Conservation (phyloP, 2,329 filamentous ascomycete species). For the Xylariaceae sp. region DNA sequence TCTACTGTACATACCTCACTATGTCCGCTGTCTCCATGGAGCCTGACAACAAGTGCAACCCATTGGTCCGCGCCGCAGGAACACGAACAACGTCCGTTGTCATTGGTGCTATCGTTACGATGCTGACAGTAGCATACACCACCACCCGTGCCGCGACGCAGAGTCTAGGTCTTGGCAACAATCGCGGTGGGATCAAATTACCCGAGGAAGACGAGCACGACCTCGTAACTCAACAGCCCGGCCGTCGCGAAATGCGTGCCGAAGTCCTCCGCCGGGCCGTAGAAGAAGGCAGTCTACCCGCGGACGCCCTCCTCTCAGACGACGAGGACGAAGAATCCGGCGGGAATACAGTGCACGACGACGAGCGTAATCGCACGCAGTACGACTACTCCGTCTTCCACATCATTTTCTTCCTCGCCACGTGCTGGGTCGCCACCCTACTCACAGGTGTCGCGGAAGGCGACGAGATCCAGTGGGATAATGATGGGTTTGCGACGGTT, state of each 20-base stretch:
- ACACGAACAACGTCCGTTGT: constrained; percentile 88
- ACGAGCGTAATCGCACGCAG: constrained; percentile 85
- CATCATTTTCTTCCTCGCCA: constrained; percentile 95
- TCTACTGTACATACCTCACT: constrained; percentile 98
- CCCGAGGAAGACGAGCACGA: constrained; percentile 77
- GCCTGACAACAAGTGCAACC: constrained; percentile 93
- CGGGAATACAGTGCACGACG: constrained; percentile 68
- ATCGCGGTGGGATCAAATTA: constrained; percentile 56
- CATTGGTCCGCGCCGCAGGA: constrained; percentile 78
- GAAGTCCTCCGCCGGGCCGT: constrained; percentile 89
- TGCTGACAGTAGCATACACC: constrained; percentile 95
- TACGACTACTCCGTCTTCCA: constrained; percentile 98
- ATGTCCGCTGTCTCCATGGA: constrained; percentile 99
- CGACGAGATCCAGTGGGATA: constrained; percentile 57
- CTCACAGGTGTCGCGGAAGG: constrained; percentile 50
- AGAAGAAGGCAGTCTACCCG: constrained; percentile 86
- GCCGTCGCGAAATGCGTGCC: constrained; percentile 85
- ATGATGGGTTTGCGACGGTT: constrained; percentile 82
- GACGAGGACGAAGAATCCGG: constrained; percentile 62
- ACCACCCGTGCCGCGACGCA: constrained; percentile 95
- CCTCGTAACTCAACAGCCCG: constrained; percentile 82
- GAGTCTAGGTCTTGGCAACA: constrained; percentile 69
- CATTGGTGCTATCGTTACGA: constrained; percentile 90
- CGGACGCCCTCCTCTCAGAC: constrained; percentile 79
- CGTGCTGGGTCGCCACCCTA: constrained; percentile 91